Evolutionary conservation across 2,329 filamentous ascomycete species (phyloP), one percentile per base, ranked within the genome.

Genomic region (Phialophora chinensis): DNA sequence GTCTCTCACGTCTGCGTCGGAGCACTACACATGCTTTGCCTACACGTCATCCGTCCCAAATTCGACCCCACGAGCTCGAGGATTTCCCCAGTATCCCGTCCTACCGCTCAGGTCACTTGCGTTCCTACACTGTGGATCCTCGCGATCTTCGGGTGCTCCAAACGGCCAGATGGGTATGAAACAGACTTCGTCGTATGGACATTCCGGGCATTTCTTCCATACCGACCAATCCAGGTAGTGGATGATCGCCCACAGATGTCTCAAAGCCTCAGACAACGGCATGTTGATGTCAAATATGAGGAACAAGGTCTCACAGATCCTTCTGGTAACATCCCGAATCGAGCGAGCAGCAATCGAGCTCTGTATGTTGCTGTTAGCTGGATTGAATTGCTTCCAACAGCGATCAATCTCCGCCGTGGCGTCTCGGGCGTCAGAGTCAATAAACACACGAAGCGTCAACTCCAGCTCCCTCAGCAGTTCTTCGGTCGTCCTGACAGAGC

Each of bases 101-200:
- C 61, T 63, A 7, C 38, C 38, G 7, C 49, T 44, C n/a, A 63
- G 17, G 17, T 67, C 64, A 11, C 64, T 70, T 5, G 69, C 72
- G 71, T 78, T 75, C 59, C 73, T 71, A 63, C 85, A 87, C 38
- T 74, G 73, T 5, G 85, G 85, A 50, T 77, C 73, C 35, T 79
- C 80, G 71, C 87, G 85, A 72, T 90, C 87, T 29, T 86, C 80
- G 0, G 77, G 72, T 0, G 76, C 79, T 0, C 87, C 87, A 73
- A 83, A 79, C 0, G 87, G 88, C 87, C 87, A 90, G 72, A 90
- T 88, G 1, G 87, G 86, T n/a, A 89, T 79, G 54, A 86, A 82
- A 67, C 87, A 87, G 2, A 88, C 75, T 74, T 90, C 83, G 53
- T 85, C 80, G 7, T 80, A 78, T 0, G 72, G 75, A 72, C 88